Conservation (phyloP, 1,284 basidiomycete genomes). For the Schizophyllum commune region DNA sequence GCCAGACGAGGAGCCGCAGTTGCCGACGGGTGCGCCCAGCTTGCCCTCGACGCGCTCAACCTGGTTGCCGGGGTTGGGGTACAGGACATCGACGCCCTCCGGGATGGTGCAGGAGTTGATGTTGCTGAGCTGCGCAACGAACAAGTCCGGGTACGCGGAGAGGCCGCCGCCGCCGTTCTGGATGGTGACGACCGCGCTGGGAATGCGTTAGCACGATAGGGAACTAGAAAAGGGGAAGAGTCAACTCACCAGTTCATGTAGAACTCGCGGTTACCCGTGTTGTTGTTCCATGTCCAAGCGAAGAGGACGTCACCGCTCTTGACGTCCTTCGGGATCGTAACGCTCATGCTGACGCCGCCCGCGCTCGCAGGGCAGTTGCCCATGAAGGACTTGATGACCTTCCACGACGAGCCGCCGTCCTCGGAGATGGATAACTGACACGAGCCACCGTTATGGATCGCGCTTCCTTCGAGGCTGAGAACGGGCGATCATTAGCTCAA, state of each 20-base stretch:
- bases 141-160: neutral
- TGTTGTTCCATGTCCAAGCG: neutral
- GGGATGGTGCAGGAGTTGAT: neutral
- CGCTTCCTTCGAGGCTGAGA: neutral
- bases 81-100: neutral
- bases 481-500: too few species aligned
- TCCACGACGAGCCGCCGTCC: neutral
- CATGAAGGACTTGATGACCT: neutral
- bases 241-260: slow-evolving; percentile 1
- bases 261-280: neutral
- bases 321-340: neutral
- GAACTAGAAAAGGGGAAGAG: too few species aligned
- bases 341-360: neutral
- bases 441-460: neutral
- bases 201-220: too few species aligned
- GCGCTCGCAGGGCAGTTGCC: neutral
- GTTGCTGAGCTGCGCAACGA: neutral
- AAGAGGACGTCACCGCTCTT: neutral
- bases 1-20: neutral
- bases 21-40: neutral
- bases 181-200: neutral
- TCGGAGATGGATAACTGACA: neutral
- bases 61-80: neutral
- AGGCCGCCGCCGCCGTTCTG: neutral
- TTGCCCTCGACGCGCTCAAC: neutral